Evolutionary conservation across 805 yeast genomes (phyloP).

Genomic region (Wickerhamiella nectarea): DNA sequence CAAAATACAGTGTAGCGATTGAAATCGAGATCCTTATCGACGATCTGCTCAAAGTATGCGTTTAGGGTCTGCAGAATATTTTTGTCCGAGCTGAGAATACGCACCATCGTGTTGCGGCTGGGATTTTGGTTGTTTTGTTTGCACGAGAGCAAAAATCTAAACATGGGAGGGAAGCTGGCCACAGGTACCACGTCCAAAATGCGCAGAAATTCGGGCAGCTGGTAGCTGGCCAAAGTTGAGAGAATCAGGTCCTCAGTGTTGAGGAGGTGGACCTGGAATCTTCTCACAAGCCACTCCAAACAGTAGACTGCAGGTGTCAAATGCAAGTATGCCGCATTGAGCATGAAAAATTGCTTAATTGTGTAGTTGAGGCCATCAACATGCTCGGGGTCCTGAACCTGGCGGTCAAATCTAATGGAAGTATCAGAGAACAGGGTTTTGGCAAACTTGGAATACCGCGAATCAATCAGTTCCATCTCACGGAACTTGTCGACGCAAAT

Average conservation of each 20-base stretch:
- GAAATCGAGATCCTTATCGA: conserved; percentile 44
- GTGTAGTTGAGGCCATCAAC: conserved; percentile 61
- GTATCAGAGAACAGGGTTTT: conserved; percentile 71
- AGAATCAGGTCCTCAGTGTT: conserved; percentile 62
- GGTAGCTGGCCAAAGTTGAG: conserved; percentile 69
- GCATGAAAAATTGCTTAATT: conserved; percentile 55
- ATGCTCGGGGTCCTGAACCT: conserved; percentile 67
- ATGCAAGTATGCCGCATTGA: conserved; percentile 65
- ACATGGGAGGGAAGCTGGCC: conserved; percentile 53
- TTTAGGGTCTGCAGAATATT: conserved; percentile 57
- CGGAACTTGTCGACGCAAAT: conserved; percentile 63
- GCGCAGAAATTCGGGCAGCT: conserved; percentile 58
- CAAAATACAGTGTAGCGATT: conserved; percentile 66
- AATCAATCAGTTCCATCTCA: conserved; percentile 57
- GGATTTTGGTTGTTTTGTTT: conserved; percentile 54
- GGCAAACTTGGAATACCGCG: conserved; percentile 58
- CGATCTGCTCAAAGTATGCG: conserved; percentile 36
- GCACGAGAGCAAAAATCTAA: conserved; percentile 55
- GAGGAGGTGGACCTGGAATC: conserved; percentile 70
- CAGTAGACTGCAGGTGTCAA: conserved; percentile 67
- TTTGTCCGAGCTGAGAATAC: conserved; percentile 52
- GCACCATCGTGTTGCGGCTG: conserved; percentile 52
- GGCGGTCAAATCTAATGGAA: conserved; percentile 65
- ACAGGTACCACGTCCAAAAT: conserved; percentile 56
- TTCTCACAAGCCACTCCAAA: conserved; percentile 87